phyloP scores from a whole-genome alignment of 345 rosid genomes.

The Schrenkiella parvula region DNA sequence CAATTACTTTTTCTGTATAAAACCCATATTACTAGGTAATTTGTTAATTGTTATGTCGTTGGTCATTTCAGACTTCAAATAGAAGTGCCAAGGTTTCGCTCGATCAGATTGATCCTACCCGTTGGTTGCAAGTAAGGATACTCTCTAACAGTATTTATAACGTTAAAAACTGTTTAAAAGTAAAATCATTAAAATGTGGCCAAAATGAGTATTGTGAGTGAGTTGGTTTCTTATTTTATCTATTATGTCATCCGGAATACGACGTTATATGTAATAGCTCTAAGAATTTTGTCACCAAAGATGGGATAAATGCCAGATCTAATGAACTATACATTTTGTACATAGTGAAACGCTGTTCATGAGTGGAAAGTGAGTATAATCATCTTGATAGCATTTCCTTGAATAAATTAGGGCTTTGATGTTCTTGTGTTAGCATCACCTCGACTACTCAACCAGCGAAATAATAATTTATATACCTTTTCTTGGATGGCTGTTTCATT shows the following conservation, averaged over 20 bases:
- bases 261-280: background rate
- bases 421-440: slow-evolving; percentile 4
- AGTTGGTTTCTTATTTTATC: background rate
- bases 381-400: background rate
- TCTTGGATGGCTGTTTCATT: background rate
- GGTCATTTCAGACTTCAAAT: slow-evolving; percentile 55
- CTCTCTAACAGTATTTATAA: background rate
- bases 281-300: background rate
- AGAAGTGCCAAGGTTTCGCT: slow-evolving; percentile 70
- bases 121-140: slow-evolving; percentile 92
- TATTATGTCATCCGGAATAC: background rate
- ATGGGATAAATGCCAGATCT: background rate
- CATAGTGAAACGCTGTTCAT: background rate
- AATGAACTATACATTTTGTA: background rate
- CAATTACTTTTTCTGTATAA: background rate
- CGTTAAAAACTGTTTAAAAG: background rate
- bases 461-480: background rate
- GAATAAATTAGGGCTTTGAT: background rate
- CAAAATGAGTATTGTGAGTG: background rate
- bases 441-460: background rate
- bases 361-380: background rate
- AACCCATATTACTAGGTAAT: background rate
- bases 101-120: slow-evolving; percentile 77
- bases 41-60: background rate
- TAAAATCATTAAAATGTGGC: background rate